Base-by-base conservation (phyloP, 192 early-diverging fungal species). In the Coemansia sp. region DNA sequence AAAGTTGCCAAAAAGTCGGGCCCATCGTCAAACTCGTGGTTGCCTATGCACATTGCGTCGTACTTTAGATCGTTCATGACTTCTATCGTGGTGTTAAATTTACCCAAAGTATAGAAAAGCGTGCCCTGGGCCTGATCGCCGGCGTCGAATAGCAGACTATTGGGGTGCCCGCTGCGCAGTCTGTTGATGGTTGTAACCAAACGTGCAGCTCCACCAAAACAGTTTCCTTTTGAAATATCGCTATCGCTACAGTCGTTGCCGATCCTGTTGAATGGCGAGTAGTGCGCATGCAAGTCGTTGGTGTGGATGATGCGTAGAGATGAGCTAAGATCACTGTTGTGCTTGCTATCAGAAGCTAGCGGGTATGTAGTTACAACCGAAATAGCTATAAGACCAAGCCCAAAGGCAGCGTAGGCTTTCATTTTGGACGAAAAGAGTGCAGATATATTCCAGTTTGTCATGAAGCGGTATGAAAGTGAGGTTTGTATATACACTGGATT, bases 1-100 rank as follows among this genome's bases (percentile, higher is more conserved):
- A 84, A 86, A 1, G 46, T 55, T 22, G 67, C 77, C 18, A 86
- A 55, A 56, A 81, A 59, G 9, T 73, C 66, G 1, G 82, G 80
- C 3, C 86, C 86, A 17, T 83, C 77, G 78, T 91, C 89, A 65
- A 87, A 88, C 65, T 91, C 86, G 66, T 89, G 89, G 61, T 87
- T 85, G 22, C 84, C 82, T 18, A 85, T 58, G 30, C 69, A 61
- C 69, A 81, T 75, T 41, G 81, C 76, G 56, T 88, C 83, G 71
- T 89, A 88, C 27, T 71, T 70, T 14, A 91, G 72, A 27, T 69
- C 67, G 66, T 89, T 87, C 83, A 89, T 84, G 22, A 86, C 68
- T 23, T 83, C 62, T 2, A 64, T 59, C 2, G 67, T 63, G 25
- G 61, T 63, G 58, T 69, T 69, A 69, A 81, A 53, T 57, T 80